Conservation (phyloP, 805 yeast genomes). For the Torulaspora delbrueckii region DNA sequence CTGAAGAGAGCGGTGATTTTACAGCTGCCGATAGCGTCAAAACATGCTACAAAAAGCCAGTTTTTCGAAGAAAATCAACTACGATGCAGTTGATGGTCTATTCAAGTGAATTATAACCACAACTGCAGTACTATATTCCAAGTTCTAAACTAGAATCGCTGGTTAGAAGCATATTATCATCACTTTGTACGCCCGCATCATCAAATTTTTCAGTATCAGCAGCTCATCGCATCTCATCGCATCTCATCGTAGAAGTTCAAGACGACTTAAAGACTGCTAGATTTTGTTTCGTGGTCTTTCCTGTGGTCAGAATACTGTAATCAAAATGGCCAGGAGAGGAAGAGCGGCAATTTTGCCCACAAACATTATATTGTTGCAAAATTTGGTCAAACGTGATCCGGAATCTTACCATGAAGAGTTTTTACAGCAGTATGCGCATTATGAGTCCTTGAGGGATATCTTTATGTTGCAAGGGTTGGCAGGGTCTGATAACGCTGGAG, state of each 20-base stretch:
- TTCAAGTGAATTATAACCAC: conserved; percentile 28
- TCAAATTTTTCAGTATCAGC: conserved; percentile 25
- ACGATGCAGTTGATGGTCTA: conserved; percentile 64
- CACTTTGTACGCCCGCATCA: conserved; percentile 2
- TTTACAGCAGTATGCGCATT: conserved; percentile 85
- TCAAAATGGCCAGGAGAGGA: conserved; percentile 71
- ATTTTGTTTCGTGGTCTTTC: background rate
- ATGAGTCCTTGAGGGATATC: conserved; percentile 84
- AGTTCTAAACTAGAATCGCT: background rate
- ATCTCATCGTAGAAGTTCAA: background rate
- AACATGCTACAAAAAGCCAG: conserved; percentile 69
- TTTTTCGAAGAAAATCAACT: conserved; percentile 85
- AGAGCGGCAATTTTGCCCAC: conserved; percentile 93
- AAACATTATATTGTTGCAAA: conserved; percentile 85
- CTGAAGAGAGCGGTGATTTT: conserved; percentile 33
- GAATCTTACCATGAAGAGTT: conserved; percentile 92
- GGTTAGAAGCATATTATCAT: background rate
- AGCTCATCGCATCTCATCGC: conserved; percentile 22
- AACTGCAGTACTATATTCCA: background rate
- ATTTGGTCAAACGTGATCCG: conserved; percentile 90
- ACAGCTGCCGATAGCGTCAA: conserved; percentile 79
- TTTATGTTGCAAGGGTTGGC: conserved; percentile 54
- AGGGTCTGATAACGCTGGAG: conserved; percentile 13
- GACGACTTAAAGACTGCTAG: background rate
- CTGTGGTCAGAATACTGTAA: background rate